A percentile compares a stretch with the other conserved stretches of the same genome.
phyloP scores from a whole-genome alignment of 2,329 filamentous ascomycete species.

The Penicillium nordicum region DNA sequence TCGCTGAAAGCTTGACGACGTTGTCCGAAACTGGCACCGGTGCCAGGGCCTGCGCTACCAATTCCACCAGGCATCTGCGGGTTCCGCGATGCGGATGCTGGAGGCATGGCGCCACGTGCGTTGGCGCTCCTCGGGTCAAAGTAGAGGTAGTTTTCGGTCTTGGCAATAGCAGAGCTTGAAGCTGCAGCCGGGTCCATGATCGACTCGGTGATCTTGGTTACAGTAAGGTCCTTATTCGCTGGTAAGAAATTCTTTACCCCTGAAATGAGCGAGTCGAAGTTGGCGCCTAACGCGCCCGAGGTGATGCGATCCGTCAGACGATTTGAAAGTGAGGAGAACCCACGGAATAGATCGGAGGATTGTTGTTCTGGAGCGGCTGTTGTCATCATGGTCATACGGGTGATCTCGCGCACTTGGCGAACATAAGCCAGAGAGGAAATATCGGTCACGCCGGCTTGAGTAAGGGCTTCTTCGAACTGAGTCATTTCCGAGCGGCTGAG shows the following conservation, averaged over 20 bases:
- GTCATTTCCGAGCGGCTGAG: conserved; percentile 77
- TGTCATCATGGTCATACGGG: conserved; percentile 96
- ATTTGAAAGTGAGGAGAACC: conserved; percentile 87
- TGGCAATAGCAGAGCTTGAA: conserved; percentile 86
- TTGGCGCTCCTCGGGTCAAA: conserved; percentile 94
- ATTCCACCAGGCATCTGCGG: conserved; percentile 44
- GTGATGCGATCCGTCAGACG: conserved; percentile 92
- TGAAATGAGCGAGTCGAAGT: conserved; percentile 90
- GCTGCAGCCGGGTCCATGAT: conserved; percentile 94
- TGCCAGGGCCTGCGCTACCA: conserved; percentile 56
- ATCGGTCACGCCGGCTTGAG: conserved; percentile 67
- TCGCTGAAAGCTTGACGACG: conserved; percentile 84
- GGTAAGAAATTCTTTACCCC: conserved; percentile 99
- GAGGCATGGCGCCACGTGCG: conserved; percentile 85
- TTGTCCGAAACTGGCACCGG: conserved; percentile 84
- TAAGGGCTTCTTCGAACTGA: conserved; percentile 79
- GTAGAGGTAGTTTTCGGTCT: conserved; percentile 95
- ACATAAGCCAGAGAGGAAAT: conserved; percentile 78
- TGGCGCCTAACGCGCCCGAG: conserved; percentile 78
- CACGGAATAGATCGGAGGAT: conserved; percentile 75
- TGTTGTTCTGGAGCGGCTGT: conserved; percentile 66
- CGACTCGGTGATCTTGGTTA: conserved; percentile 97
- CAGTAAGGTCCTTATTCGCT: conserved; percentile 86
- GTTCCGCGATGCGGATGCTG: conserved; percentile 58
- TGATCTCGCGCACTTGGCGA: conserved; percentile 86